Evolutionary conservation across 1,284 basidiomycete species (phyloP), one percentile per base, ranked within the genome.

Genomic region (Tilletia indica): DNA sequence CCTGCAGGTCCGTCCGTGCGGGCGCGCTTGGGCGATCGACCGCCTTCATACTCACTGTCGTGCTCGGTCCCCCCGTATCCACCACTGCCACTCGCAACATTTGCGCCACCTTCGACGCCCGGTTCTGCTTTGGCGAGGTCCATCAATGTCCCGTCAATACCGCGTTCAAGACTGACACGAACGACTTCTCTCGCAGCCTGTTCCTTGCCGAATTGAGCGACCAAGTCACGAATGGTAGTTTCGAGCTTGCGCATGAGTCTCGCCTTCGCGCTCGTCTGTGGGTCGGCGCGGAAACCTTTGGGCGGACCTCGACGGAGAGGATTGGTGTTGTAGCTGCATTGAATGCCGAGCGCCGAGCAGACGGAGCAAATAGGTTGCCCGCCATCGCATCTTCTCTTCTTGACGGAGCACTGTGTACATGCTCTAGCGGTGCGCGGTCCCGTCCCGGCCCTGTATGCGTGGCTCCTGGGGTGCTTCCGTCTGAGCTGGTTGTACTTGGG

Each of bases 331-430:
- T 80, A 81, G 12, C 76, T 78, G 76, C 80, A 81, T 1, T 75
- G 73, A 2, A 77, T 78, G 49, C 79, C 78, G 0, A 81, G 69
- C 2, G 78, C 79, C 19, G 72, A 71, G 61, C 80, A 81, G 12
- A 81, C 80, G 3, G 76, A 78, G 74, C 80, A 81, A 36, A 76
- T 71, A 9, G 80, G 80, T 36, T 77, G 67, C 19, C 56, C 73
- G 38, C 80, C 80, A 47, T 81, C 80, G 71, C 80, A 81, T 54
- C 79, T 69, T 19, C 80, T 74, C 71, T 81, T 81, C 71, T 79
- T 81, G 61, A 71, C 73, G 69, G 74, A 75, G 74, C 80, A 81
- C 1, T 76, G 76, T 36, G 76, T 73, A 42, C 80, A 81, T 3
- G 80, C 80, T 49, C 80, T 81, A 16, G 76, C 75, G 3, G 79